A percentile compares a stretch with the other conserved stretches of the same genome.
These are phyloP conservation scores for Simplicillium aogashimaense DNA, from an alignment of 2,329 filamentous ascomycete genomes.

Conservation along the genomic window DNA sequence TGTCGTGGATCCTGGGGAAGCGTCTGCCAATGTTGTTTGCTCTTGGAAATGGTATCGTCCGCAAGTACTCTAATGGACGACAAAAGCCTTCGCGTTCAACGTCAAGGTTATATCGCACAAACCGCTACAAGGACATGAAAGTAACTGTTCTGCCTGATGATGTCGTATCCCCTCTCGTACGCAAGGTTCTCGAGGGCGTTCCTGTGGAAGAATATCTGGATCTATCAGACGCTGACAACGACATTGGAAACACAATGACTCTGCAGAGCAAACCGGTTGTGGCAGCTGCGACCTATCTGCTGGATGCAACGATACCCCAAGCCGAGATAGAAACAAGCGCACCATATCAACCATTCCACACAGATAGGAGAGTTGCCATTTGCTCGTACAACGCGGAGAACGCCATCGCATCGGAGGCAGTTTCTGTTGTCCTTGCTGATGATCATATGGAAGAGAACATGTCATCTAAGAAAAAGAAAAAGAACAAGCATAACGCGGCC, in stretches of 20 bases:
- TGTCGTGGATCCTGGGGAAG: constrained; percentile 55
- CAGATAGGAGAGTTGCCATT: constrained; percentile 73
- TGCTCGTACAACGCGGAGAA: constrained; percentile 47
- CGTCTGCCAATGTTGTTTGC: constrained; percentile 54
- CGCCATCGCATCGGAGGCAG: constrained; percentile 17
- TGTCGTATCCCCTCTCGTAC: constrained; percentile 43
- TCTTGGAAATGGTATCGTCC: constrained; percentile 54
- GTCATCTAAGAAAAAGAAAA: constrained; percentile 25
- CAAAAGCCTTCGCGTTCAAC: constrained; percentile 42
- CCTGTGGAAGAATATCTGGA: constrained; percentile 48
- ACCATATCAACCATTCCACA: constrained; percentile 93
- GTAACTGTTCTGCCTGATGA: constrained; percentile 54
- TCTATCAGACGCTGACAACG: constrained; percentile 40
- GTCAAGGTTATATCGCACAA: constrained; percentile 43
- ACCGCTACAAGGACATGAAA: constrained; percentile 56
- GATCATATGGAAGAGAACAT: constrained; percentile 28
- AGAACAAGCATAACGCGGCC: constrained; percentile 17
- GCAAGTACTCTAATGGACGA: constrained; percentile 52
- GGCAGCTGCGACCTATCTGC: constrained; percentile 29
- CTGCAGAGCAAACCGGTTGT: constrained; percentile 29
- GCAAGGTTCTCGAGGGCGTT: constrained; percentile 37
- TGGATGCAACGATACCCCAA: constrained; percentile 57
- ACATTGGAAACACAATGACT: constrained; percentile 44
- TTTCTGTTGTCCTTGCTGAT: constrained; percentile 30
- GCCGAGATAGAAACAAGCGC: constrained; percentile 94